Base-by-base conservation (phyloP, 1,284 basidiomycete genomes). In the Heterobasidion annosum region DNA sequence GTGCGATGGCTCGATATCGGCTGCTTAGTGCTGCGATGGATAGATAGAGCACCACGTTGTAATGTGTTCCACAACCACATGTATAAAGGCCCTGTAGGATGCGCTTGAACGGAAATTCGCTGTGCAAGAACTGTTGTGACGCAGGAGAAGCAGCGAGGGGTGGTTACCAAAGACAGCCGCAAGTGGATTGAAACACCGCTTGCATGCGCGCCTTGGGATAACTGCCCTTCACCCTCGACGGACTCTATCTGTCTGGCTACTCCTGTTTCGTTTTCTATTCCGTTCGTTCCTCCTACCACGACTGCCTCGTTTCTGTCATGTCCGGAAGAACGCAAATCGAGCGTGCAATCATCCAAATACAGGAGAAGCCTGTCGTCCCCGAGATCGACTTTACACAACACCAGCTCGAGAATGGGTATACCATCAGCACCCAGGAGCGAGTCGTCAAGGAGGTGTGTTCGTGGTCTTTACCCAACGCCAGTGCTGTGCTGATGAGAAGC, bases 311-410 rank as follows among this genome's bases (percentile, higher is more conserved):
- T 33, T 48, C 13, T 19, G 13, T 13, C 8, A 50, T 50, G 48
- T 50, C 48, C 8, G 32, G 32, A 37, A 34, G 33, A 35, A 34
- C 48, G 8, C 86, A 88, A 62, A 74, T 91, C 59, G 81, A 85
- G 65, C 79, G 80, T 66, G 88, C 85, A 63, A 84, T 90, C 68
- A 79, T 79, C 61, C 79, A 89, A 73, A 89, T 90, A 59, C 76
- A 82, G 63, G 77, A 80, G 62, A 84, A 83, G 62, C 67, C 75
- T n/a, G 73, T 78, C 40, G 67, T 82, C 13, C 82, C 82, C 43
- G 79, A 84, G 55, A 82, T 93, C 68, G 93, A 96, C 75, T 95
- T 89, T 64, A 93, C 93, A 13, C 86, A 86, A 64, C 91, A 96
- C 70, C 78, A 83, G 60, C 83, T 95, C 59, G 93, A 96, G 34